Percentiles rank a stretch among this genome's conserved stretches.
Evolutionary conservation across 2,329 filamentous ascomycete genomes (phyloP).

Genomic region (Monosporascus sp.): DNA sequence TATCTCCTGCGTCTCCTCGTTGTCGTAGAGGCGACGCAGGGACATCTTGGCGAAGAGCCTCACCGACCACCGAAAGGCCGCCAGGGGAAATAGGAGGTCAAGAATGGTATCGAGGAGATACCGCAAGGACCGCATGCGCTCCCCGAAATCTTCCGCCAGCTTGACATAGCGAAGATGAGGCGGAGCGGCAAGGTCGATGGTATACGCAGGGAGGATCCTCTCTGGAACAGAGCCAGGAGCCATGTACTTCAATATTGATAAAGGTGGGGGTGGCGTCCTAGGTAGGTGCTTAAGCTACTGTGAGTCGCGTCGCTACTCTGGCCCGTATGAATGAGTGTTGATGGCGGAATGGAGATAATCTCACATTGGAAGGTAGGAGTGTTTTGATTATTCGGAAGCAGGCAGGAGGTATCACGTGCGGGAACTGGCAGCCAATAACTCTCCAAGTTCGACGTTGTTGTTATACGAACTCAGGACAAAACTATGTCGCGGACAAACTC

Average conservation of each 20-base stretch:
- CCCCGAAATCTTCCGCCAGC: slow-evolving; percentile 39
- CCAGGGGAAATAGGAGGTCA: slow-evolving; percentile 13
- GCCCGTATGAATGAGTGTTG: too few species aligned
- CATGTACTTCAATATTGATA: background rate
- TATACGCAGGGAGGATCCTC: slow-evolving; percentile 12
- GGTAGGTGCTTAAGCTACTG: background rate
- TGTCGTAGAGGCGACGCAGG: slow-evolving; percentile 43
- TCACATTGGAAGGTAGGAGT: too few species aligned
- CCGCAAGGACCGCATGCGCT: slow-evolving; percentile 36
- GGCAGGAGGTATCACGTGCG: too few species aligned
- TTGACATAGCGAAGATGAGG: slow-evolving; percentile 45
- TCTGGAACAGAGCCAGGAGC: background rate
- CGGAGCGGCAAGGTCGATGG: slow-evolving; percentile 49
- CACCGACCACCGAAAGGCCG: slow-evolving; percentile 19
- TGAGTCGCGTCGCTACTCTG: too few species aligned
- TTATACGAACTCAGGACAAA: too few species aligned
- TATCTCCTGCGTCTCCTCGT: slow-evolving; percentile 58
- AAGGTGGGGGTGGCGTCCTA: background rate
- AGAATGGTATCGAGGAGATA: slow-evolving; percentile 47
- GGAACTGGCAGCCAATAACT: too few species aligned
- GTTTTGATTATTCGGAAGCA: too few species aligned
- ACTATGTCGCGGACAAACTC: too few species aligned
- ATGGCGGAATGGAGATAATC: too few species aligned
- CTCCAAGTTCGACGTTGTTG: too few species aligned
- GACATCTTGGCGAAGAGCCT: slow-evolving; percentile 35